These are phyloP conservation scores for Aspergillus nomiae DNA, from an alignment of 2,329 filamentous ascomycete species.

Conservation along the genomic window DNA sequence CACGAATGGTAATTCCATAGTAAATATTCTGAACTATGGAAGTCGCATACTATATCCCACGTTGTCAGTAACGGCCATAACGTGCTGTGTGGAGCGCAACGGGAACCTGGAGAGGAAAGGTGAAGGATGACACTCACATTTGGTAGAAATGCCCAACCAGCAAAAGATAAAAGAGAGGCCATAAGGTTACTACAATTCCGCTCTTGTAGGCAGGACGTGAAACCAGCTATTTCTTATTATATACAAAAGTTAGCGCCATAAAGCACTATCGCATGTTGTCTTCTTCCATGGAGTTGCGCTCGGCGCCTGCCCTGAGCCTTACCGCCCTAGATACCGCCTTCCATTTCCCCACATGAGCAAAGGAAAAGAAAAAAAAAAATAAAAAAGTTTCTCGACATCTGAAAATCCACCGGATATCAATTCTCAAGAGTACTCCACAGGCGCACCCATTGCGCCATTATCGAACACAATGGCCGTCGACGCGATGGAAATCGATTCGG, in stretches of 20 bases:
- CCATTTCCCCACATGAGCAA: constrained; percentile 7
- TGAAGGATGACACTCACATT: constrained; percentile 48
- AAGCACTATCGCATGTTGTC: constrained; percentile 3
- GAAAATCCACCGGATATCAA: constrained; percentile 4
- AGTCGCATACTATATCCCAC: constrained; percentile 66
- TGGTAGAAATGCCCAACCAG: constrained; percentile 65
- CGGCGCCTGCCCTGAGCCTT: not conserved
- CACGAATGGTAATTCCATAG: constrained; percentile 86
- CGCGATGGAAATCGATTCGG: constrained; percentile 43
- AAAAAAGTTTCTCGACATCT: constrained; percentile 25
- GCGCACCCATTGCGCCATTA: constrained; percentile 15
- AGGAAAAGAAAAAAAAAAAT: constrained; percentile 24
- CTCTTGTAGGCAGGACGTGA: not conserved
- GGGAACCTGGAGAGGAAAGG: not conserved
- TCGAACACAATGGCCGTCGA: constrained; percentile 37
- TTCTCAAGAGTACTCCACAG: constrained; percentile 3
- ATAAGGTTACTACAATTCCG: constrained; percentile 26
- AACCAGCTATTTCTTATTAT: not conserved
- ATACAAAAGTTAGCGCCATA: not conserved
- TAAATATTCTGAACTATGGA: constrained; percentile 77
- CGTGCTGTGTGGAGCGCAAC: not conserved
- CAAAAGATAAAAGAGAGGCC: constrained; percentile 55
- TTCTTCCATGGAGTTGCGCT: constrained; percentile 2
- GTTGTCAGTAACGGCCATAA: constrained; percentile 13
- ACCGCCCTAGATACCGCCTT: constrained; percentile 22